Conservation (phyloP, 805 yeast species). For the Candida stauntonica region DNA sequence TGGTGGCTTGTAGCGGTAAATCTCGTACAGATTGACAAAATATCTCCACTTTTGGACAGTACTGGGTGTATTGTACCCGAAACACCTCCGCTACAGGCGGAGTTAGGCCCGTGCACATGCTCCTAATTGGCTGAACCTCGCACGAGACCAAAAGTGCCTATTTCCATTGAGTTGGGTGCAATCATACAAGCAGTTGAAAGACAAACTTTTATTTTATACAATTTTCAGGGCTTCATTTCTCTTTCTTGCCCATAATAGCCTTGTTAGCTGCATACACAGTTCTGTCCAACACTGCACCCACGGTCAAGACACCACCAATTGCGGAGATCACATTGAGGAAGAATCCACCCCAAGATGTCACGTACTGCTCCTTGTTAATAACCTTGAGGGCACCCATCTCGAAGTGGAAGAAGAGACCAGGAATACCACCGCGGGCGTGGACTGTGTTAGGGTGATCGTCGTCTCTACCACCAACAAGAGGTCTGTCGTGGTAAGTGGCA, state of each 20-base stretch:
- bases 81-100: too few species aligned
- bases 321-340: conserved; percentile 80
- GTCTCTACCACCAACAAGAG: conserved; percentile 81
- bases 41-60: too few species aligned
- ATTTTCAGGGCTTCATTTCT: conserved; percentile 26
- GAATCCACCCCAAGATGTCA: conserved; percentile 78
- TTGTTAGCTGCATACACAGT: conserved; percentile 87
- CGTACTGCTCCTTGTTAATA: conserved; percentile 67
- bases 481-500: conserved; percentile 83
- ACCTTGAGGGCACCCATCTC: conserved; percentile 93
- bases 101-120: too few species aligned
- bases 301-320: conserved; percentile 89
- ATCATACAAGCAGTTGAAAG: too few species aligned
- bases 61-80: too few species aligned
- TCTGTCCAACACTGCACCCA: conserved; percentile 84
- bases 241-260: conserved; percentile 66
- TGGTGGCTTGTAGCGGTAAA: not conserved
- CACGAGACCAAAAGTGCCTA: too few species aligned
- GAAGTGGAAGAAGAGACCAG: conserved; percentile 82
- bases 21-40: too few species aligned
- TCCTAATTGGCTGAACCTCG: too few species aligned
- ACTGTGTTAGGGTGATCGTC: conserved; percentile 85
- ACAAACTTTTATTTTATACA: not conserved
- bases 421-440: conserved; percentile 82
- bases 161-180: too few species aligned